A percentile compares a stretch with the other conserved stretches of the same genome.
phyloP scores from a whole-genome alignment of 2,329 filamentous ascomycete species.

The Sclerotinia minor region DNA sequence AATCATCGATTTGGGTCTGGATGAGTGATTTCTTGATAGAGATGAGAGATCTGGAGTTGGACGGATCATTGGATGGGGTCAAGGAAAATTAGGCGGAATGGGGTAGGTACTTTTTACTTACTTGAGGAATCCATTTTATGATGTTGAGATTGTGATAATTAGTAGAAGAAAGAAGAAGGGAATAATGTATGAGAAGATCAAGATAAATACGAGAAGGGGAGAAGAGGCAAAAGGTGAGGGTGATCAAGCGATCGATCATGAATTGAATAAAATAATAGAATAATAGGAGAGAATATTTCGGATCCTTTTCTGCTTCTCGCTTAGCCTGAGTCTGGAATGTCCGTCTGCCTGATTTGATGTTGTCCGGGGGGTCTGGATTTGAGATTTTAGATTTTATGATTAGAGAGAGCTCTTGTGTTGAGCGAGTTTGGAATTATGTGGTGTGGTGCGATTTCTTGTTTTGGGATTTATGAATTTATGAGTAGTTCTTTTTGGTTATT shows the following conservation, averaged over 20 bases:
- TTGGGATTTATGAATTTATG: background rate
- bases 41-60: background rate
- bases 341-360: background rate
- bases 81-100: background rate
- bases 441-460: background rate
- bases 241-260: background rate
- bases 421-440: background rate
- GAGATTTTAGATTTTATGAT: background rate
- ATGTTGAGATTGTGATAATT: background rate
- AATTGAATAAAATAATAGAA: background rate
- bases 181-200: background rate
- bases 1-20: background rate
- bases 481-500: background rate
- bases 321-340: background rate
- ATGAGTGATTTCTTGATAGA: background rate
- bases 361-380: background rate
- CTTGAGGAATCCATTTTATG: background rate
- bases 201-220: background rate
- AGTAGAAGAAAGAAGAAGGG: background rate
- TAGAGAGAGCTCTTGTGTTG: background rate
- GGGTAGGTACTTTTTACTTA: background rate
- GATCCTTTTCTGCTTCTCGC: constrained; percentile 13
- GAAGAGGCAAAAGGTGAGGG: background rate
- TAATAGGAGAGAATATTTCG: background rate
- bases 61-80: background rate